These are phyloP conservation scores for Goffeauzyma gilvescens DNA, from an alignment of 768 basidiomycete species.

Conservation along the genomic window DNA sequence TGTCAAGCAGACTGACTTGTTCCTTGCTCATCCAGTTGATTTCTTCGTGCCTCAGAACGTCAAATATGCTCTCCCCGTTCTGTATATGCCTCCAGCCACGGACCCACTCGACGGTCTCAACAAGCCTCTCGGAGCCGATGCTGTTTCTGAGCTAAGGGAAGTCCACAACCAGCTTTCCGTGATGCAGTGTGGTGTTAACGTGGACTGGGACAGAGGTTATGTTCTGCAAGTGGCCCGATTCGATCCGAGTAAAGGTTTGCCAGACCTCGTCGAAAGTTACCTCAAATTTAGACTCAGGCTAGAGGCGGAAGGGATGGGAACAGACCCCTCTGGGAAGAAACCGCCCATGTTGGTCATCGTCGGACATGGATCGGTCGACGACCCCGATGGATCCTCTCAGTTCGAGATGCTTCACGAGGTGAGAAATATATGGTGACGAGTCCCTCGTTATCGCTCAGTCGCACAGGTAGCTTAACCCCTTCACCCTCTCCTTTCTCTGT, in stretches of 20 bases:
- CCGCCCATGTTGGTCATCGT: conserved; percentile 32
- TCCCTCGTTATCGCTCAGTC: too few species aligned
- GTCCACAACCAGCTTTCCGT: conserved; percentile 23
- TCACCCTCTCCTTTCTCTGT: too few species aligned
- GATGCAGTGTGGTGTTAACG: conserved; percentile 25
- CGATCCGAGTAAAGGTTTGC: conserved; percentile 71
- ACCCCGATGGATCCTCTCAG: conserved; percentile 52
- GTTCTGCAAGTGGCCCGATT: conserved; percentile 84
- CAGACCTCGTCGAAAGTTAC: conserved; percentile 50
- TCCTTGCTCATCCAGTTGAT: conserved; percentile 79
- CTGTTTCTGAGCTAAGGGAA: conserved; percentile 23
- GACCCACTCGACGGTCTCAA: conserved; percentile 70
- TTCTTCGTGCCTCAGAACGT: conserved; percentile 84
- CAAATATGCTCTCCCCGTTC: conserved; percentile 35
- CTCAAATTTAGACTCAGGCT: conserved; percentile 57
- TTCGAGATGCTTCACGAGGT: conserved; percentile 27
- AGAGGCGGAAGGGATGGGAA: conserved; percentile 9
- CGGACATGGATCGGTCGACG: conserved; percentile 75
- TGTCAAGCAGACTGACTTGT: conserved; percentile 72
- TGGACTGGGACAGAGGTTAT: conserved; percentile 48
- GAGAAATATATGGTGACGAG: too few species aligned
- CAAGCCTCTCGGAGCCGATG: conserved; percentile 46
- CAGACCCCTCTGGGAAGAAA: not conserved
- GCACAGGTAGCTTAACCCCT: too few species aligned
- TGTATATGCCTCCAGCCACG: conserved; percentile 25